phyloP scores from a whole-genome alignment of 129 eudicot species.

The Centaurea solstitialis region DNA sequence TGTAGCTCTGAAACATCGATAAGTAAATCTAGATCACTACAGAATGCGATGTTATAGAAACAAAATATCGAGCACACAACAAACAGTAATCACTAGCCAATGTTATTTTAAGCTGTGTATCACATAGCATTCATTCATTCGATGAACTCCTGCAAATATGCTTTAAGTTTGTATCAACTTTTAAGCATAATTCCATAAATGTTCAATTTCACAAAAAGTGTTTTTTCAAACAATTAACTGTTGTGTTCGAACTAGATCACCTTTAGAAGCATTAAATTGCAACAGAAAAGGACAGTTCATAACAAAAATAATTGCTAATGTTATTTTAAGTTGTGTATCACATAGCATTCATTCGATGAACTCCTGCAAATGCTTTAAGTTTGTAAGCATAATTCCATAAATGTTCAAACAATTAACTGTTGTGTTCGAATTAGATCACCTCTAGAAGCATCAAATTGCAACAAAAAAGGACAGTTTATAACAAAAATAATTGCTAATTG shows the following conservation, averaged over 20 bases:
- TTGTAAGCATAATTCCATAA: neutral
- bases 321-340: neutral
- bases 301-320: neutral
- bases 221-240: too few relatives aligned
- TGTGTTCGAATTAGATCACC: neutral
- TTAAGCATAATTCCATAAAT: neutral
- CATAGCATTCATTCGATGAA: neutral
- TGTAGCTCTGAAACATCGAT: constrained; percentile 35
- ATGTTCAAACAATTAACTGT: too few relatives aligned
- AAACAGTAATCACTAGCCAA: neutral
- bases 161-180: neutral
- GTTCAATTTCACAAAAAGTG: too few relatives aligned
- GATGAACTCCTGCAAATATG: neutral
- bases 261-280: constrained; percentile 1
- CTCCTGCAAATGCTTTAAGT: neutral
- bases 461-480: neutral
- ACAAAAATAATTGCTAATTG: neutral
- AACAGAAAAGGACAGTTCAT: neutral
- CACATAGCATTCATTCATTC: neutral
- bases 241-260: neutral
- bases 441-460: neutral
- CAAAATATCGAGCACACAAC: neutral
- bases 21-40: constrained; percentile 15
- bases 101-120: neutral
- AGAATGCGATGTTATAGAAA: neutral